phyloP scores from a whole-genome alignment of 2,329 filamentous ascomycete species.

The Alternaria panax region DNA sequence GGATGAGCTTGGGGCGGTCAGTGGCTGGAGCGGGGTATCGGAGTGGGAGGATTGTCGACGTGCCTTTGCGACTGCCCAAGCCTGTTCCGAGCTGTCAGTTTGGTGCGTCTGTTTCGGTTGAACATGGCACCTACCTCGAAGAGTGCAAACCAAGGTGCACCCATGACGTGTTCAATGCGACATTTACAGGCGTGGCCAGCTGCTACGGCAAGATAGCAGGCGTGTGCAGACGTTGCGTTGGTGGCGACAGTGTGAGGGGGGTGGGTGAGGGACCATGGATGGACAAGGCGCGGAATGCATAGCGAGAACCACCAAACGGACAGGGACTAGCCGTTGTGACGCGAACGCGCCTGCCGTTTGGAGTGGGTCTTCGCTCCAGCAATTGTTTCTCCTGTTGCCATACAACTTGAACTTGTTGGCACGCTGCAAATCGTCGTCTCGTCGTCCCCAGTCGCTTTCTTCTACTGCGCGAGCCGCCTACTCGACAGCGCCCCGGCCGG shows the following conservation, averaged over 20 bases:
- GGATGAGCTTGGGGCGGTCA: conserved; percentile 54
- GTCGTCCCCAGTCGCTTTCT: not conserved
- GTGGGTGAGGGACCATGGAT: conserved; percentile 4
- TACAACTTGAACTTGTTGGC: no score
- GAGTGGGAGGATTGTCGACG: conserved; percentile 14
- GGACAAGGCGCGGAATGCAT: conserved; percentile 12
- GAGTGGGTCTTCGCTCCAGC: not conserved
- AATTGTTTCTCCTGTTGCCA: not conserved
- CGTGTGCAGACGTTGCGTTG: conserved; percentile 7
- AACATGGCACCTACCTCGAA: conserved; percentile 39
- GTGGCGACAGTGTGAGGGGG: conserved; percentile 3
- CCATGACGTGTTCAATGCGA: conserved; percentile 27
- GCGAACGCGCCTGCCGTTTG: conserved; percentile 16
- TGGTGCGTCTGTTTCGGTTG: not conserved
- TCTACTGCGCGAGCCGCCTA: conserved; percentile 10
- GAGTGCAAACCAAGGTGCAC: conserved; percentile 38
- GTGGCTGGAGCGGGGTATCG: not conserved
- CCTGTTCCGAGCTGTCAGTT: conserved; percentile 39
- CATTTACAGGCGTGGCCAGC: not conserved
- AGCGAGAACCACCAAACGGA: conserved; percentile 5
- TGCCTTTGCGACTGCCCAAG: conserved; percentile 50
- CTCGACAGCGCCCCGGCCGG: no score
- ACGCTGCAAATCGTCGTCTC: not conserved
- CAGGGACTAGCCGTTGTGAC: conserved; percentile 3
- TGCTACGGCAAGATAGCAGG: conserved; percentile 4